Evolutionary conservation across 2,329 filamentous ascomycete genomes (phyloP), one percentile per base, ranked within the genome.

Genomic region (Beauveria brongniartii): DNA sequence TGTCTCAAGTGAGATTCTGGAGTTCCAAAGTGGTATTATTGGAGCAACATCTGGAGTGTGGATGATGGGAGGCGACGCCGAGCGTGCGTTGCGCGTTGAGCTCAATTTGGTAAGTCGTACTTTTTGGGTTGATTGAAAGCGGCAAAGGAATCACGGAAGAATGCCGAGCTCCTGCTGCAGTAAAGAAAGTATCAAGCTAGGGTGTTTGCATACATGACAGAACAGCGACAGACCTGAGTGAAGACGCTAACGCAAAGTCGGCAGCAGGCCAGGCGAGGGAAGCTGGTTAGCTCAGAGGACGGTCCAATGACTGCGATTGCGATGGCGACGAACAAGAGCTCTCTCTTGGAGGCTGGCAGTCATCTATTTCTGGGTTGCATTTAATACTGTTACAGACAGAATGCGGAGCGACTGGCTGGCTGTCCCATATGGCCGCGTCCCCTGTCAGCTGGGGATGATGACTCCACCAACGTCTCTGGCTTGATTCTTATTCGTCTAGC

Each of bases 391-490:
- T 28, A 26, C 12, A 12, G 28, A 20, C 22, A 28, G 52, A 44
- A 22, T 47, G 28, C 34, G 34, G 46, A 57, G 43, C 41, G 40
- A 34, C 53, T 41, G 30, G 10, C 30, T 34, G 30, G 30, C 30
- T 34, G 46, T 43, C 46, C 46, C 55, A 58, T 47, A 51, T 59
- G 18, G 24, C 55, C 40, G 47, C 47, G 22, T 24, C 37, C 47
- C 55, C 40, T 59, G 55, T 59, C 46, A 52, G 55, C 55, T 59
- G 55, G 46, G 55, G 47, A 52, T 51, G 24, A 12, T 6, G 10
- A 30, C 55, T 59, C 55, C 55, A 52, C 55, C 47, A 34, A 52
- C 18, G 47, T 26, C 55, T 44, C 4, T 34, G 40, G 34, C 20
- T 59, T 41, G 7, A 37, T 30, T 43, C 16, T 16, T 30, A 47